phyloP scores from a whole-genome alignment of 2,329 filamentous ascomycete species.

The Pestalotiopsis fici region DNA sequence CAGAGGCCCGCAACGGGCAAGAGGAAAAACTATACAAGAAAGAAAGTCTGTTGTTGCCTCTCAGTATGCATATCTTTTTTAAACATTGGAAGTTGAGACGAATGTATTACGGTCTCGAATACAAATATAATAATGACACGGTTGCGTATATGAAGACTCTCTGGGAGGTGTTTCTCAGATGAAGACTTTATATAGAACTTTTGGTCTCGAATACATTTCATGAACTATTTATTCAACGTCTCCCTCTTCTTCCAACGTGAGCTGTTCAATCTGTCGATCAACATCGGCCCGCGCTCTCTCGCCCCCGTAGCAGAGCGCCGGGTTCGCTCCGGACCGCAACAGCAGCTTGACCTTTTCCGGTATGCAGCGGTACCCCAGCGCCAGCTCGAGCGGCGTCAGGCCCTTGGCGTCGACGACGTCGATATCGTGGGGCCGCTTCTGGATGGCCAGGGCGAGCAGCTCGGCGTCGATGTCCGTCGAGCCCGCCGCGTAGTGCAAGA shows the following conservation, averaged over 20 bases:
- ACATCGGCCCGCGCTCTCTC: conserved; percentile 1
- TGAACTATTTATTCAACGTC: neutral
- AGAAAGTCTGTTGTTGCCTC: too few species aligned
- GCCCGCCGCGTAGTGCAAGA: neutral
- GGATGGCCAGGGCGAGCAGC: neutral
- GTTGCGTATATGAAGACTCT: too few species aligned
- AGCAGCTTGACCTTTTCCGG: neutral
- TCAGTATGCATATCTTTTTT: too few species aligned
- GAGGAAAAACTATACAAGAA: too few species aligned
- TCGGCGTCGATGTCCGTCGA: neutral
- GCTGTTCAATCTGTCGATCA: neutral
- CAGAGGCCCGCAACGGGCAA: too few species aligned
- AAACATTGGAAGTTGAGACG: too few species aligned
- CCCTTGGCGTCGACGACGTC: neutral
- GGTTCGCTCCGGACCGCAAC: neutral
- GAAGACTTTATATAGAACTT: too few species aligned
- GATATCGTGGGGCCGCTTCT: neutral
- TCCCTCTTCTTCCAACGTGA: neutral
- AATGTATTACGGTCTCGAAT: too few species aligned
- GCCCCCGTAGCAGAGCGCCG: neutral
- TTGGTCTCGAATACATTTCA: neutral
- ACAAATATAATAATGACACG: too few species aligned
- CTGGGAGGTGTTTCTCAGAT: too few species aligned
- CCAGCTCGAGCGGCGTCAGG: neutral
- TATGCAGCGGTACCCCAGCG: conserved; percentile 1